A percentile compares a stretch with the other conserved stretches of the same genome.
Evolutionary conservation across 2,329 filamentous ascomycete genomes (phyloP).

Genomic region (Cladophialophora bantiana): DNA sequence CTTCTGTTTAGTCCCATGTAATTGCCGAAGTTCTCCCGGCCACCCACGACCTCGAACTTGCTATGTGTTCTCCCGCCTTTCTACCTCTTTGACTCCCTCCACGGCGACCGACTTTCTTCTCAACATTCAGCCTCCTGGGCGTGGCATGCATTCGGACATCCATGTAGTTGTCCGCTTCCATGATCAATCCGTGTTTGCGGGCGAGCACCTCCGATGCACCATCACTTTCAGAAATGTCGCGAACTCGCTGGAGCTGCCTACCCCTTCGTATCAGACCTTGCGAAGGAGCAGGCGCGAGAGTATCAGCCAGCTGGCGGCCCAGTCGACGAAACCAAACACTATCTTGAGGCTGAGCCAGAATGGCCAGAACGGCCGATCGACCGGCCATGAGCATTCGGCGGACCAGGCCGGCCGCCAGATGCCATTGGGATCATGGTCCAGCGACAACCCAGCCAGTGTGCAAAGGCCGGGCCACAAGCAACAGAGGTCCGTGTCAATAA

Average conservation of each 20-base stretch:
- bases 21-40: slow-evolving; percentile 19
- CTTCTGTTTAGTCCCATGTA: neutral
- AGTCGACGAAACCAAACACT: slow-evolving; percentile 10
- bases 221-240: slow-evolving; percentile 94
- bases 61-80: slow-evolving; percentile 6
- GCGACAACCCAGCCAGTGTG: slow-evolving; percentile 42
- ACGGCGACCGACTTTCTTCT: neutral
- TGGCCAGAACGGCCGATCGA: slow-evolving; percentile 27
- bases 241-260: slow-evolving; percentile 54
- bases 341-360: slow-evolving; percentile 10
- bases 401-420: slow-evolving; percentile 43
- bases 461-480: slow-evolving; percentile 63
- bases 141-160: slow-evolving; percentile 71
- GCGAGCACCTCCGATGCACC: slow-evolving; percentile 92
- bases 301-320: slow-evolving; percentile 36
- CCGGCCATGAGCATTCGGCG: slow-evolving; percentile 23
- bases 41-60: neutral
- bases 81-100: neutral
- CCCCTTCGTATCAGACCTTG: slow-evolving; percentile 39
- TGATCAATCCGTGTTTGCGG: slow-evolving; percentile 92
- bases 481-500: slow-evolving; percentile 79
- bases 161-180: slow-evolving; percentile 96
- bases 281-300: slow-evolving; percentile 39
- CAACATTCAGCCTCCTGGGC: slow-evolving; percentile 17
- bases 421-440: slow-evolving; percentile 50